Evolutionary conservation across 331 rosid species (phyloP).

Genomic region (Telfairia occidentalis): DNA sequence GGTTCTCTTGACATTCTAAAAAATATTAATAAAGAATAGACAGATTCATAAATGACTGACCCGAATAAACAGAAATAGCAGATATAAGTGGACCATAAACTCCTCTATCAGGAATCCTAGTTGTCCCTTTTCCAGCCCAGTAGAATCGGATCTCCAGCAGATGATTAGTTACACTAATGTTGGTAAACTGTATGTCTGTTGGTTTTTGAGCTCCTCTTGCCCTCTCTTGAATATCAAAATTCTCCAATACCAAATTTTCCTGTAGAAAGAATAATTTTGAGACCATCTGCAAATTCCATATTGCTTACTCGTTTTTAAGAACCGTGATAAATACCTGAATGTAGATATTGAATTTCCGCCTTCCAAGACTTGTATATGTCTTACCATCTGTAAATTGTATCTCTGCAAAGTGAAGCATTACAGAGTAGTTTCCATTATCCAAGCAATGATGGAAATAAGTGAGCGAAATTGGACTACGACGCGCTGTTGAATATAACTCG

Average conservation of each 20-base stretch:
- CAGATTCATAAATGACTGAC: slow-evolving; percentile 28
- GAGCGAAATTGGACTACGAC: slow-evolving; percentile 51
- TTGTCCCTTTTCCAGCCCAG: slow-evolving; percentile 64
- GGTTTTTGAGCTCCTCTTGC: slow-evolving; percentile 46
- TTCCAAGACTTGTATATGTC: slow-evolving; percentile 57
- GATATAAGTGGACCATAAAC: slow-evolving; percentile 85
- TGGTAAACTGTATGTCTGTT: slow-evolving; percentile 12
- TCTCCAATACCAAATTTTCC: slow-evolving; percentile 47
- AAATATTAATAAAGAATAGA: not conserved
- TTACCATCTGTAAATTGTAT: slow-evolving; percentile 54
- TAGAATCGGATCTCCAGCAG: slow-evolving; percentile 54
- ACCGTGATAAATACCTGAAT: slow-evolving; percentile 51
- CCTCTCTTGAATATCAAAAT: slow-evolving; percentile 52
- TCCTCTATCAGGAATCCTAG: slow-evolving; percentile 56
- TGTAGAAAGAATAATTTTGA: slow-evolving; percentile 18
- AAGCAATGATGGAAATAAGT: slow-evolving; percentile 77
- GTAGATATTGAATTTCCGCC: slow-evolving; percentile 66
- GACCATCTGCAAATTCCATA: slow-evolving; percentile 18
- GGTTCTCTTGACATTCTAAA: not conserved
- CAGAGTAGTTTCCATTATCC: slow-evolving; percentile 63
- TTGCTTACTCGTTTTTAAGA: slow-evolving; percentile 1
- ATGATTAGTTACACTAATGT: slow-evolving; percentile 43
- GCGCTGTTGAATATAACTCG: slow-evolving; percentile 52
- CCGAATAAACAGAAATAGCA: slow-evolving; percentile 67
- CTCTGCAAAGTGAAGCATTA: slow-evolving; percentile 74